Percentiles rank a stretch among this genome's conserved stretches.
Conservation (phyloP, 352 stramenopile genomes). For the Pythium dissotocum region DNA sequence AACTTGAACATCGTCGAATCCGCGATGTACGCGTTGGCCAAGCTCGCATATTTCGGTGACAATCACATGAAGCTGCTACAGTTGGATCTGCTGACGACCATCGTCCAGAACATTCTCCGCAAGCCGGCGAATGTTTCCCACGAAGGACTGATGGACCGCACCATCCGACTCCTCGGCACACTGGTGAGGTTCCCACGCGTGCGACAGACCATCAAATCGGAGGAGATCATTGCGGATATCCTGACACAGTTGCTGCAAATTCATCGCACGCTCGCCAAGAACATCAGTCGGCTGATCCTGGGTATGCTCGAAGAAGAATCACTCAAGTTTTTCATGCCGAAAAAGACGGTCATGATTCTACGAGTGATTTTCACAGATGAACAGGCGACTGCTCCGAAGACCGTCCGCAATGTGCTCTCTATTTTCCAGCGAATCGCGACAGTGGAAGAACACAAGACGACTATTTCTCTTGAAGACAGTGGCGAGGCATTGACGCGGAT, state of each 20-base stretch:
- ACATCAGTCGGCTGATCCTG: slow-evolving; percentile 58
- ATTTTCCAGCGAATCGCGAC: slow-evolving; percentile 57
- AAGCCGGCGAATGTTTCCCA: slow-evolving; percentile 42
- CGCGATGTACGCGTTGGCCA: slow-evolving; percentile 58
- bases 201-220: slow-evolving; percentile 57
- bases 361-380: slow-evolving; percentile 55
- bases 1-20: slow-evolving; percentile 62
- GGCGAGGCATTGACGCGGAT: slow-evolving; percentile 50
- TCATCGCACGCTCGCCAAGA: slow-evolving; percentile 57
- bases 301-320: slow-evolving; percentile 70
- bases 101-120: slow-evolving; percentile 52
- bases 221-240: slow-evolving; percentile 73
- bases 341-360: slow-evolving; percentile 71
- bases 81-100: slow-evolving; percentile 54
- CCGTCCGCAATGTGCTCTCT: slow-evolving; percentile 58
- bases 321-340: slow-evolving; percentile 80
- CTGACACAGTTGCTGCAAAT: slow-evolving; percentile 65
- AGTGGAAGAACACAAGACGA: slow-evolving; percentile 79
- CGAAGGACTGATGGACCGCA: slow-evolving; percentile 55
- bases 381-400: slow-evolving; percentile 40
- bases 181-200: slow-evolving; percentile 56
- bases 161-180: slow-evolving; percentile 63
- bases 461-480: slow-evolving; percentile 71
- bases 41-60: slow-evolving; percentile 60
- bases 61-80: slow-evolving; percentile 68